These are phyloP conservation scores for Trichoderma citrinoviride DNA, from an alignment of 2,329 filamentous ascomycete genomes.

Conservation along the genomic window DNA sequence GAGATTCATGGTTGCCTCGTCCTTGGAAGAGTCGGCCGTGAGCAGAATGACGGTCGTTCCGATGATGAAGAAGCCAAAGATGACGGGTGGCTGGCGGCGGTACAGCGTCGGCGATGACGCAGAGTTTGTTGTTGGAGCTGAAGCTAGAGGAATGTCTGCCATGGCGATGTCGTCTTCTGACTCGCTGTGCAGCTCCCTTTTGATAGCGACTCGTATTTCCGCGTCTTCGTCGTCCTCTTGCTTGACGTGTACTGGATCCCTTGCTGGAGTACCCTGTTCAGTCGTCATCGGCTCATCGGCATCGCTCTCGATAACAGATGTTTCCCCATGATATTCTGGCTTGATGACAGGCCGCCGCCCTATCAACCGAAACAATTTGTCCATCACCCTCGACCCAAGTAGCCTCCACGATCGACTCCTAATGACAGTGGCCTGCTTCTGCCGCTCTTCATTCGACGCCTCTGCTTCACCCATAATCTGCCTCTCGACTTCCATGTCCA, in stretches of 20 bases:
- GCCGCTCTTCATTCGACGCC: neutral
- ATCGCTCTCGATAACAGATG: neutral
- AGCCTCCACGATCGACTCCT: neutral
- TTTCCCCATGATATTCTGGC: neutral
- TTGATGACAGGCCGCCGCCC: constrained; percentile 8
- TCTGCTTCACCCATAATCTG: neutral
- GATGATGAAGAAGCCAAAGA: constrained; percentile 45
- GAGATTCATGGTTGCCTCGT: constrained; percentile 34
- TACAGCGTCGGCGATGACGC: constrained; percentile 22
- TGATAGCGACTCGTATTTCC: neutral
- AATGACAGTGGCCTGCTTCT: neutral
- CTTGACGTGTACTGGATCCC: neutral
- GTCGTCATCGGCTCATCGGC: neutral
- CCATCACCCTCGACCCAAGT: neutral
- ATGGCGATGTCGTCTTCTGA: constrained; percentile 19
- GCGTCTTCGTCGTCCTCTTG: constrained; percentile 13
- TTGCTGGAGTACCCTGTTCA: neutral
- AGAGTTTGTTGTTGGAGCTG: neutral
- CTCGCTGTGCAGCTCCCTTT: neutral
- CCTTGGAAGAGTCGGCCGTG: constrained; percentile 40
- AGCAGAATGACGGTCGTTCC: constrained; percentile 41
- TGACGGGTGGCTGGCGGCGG: constrained; percentile 38
- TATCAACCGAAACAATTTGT: neutral
- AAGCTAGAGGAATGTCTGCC: constrained; percentile 5
- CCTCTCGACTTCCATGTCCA: constrained; percentile 29